Base-by-base conservation (phyloP, 208 protist species). In the Leishmania arabica region DNA sequence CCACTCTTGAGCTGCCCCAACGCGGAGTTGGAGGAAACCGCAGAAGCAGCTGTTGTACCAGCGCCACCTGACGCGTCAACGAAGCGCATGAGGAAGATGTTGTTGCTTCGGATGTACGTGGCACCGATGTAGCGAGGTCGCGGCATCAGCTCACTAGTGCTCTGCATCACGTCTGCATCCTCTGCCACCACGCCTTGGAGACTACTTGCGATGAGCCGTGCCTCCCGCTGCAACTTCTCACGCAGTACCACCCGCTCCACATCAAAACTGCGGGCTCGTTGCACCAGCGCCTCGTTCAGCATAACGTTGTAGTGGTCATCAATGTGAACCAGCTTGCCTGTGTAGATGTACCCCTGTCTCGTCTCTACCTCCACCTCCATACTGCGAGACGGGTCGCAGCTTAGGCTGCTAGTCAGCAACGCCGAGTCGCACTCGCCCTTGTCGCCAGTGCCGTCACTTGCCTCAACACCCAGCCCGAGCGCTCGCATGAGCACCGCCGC, bases 271-370 rank as follows among this genome's bases (percentile, higher is more conserved):
- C 94, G 91, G 27, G 86, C 87, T 31, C 94, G 91, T 31, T 90
- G 84, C 65, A 87, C 84, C 5, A 87, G 89, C 47, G 90, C 90
- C 69, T 95, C 89, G 42, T 79, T 81, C 19, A 97, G 86, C 13
- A 81, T 89, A 27, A 96, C 69, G 77, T 97, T 97, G 88, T 95
- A 97, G 78, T 91, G 74, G 45, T 72, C 90, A 70, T 97, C 94
- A 15, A 97, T 62, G 45, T 82, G 65, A 3, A 87, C 76, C 56
- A 97, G 87, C 70, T 88, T 85, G 27, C 94, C 94, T 9, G 84
- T 75, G 82, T 96, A 95, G 21, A 96, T 77, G 81, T 97, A 97
- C 27, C 94, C 94, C 75, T 97, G 94, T 56, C 69, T 90, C 13
- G 94, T 95, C 85, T 97, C 92, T 51, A 95, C 90, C 83, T 96